Base-by-base conservation (phyloP, 2,329 filamentous ascomycete genomes). In the Pseudogymnoascus sp. region DNA sequence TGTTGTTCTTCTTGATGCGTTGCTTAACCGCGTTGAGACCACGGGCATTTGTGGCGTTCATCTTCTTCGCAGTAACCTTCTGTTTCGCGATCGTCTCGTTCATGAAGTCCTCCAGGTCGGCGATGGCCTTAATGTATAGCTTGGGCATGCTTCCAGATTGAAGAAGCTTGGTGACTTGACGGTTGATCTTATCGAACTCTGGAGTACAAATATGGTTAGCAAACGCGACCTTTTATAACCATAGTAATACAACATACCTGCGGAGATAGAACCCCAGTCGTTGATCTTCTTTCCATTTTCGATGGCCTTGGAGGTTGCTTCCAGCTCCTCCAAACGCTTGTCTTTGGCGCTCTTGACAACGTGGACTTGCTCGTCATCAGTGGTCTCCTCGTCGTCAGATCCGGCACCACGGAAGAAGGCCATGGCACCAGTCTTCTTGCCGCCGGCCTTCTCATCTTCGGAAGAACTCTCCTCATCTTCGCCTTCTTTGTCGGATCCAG, bases 1-100 rank as follows among this genome's bases (percentile, higher is more conserved):
- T 96, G 83, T 93, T 96, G 80, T 93, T 93, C 85, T 97, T 97
- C 86, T 93, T 93, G 81, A 99, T 91, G 80, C 93, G 93, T 78
- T 99, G 95, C 80, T 97, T 96, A 74, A 97, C 90, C 67, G 93
- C 91, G 77, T 97, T 99, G 73, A 99, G 85, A 73, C 93, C 92
- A 78, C 92, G 91, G 69, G 92, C 89, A 75, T 93, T 96, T 74
- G 88, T 95, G 67, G 93, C 92, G 80, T 96, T 99, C 93, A 97
- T 96, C 84, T 97, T 97, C 86, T 97, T 97, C 67, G 88, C 87
- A 2, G 90, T 90, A 70, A 96, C 90, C 82, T 99, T 99, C 76
- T 96, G 91, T 84, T 97, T 97, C 72, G 92, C 87, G 68, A 96
- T 85, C 23, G 93, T 88, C 81, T 99, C 96, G 75, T 93, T 93